A percentile compares a stretch with the other conserved stretches of the same genome.
Conservation (phyloP, 2,329 filamentous ascomycete species). For the Penicillium sp. region DNA sequence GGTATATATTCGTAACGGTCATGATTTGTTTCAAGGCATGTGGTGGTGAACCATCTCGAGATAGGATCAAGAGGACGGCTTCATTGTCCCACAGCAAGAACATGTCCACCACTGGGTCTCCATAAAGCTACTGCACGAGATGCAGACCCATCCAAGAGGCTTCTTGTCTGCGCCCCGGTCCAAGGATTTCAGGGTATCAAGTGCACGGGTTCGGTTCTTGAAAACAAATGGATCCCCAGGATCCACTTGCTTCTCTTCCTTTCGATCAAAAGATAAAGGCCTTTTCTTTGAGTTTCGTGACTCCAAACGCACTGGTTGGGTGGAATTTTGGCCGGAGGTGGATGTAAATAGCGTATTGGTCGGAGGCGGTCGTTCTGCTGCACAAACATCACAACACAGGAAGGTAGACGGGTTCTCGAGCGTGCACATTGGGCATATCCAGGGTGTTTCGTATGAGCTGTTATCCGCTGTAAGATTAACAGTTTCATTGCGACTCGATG, state of each 20-base stretch:
- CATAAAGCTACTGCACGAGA: conserved; percentile 60
- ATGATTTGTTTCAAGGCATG: background rate
- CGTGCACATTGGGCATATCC: conserved; percentile 61
- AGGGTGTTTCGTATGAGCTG: conserved; percentile 43
- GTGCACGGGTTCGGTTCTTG: conserved; percentile 30
- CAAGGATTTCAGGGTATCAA: conserved; percentile 38
- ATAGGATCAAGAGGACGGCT: conserved; percentile 44
- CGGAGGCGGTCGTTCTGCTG: conserved; percentile 50
- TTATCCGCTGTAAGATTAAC: conserved; percentile 25
- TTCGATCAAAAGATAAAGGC: conserved; percentile 6
- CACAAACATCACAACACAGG: conserved; percentile 60
- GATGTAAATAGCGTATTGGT: conserved; percentile 16
- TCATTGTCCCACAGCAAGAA: conserved; percentile 59
- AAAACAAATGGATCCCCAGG: conserved; percentile 22
- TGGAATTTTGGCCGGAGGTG: background rate
- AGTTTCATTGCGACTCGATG: conserved; percentile 3
- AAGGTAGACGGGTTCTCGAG: conserved; percentile 59
- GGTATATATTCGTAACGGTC: background rate
- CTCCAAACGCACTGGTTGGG: conserved; percentile 1
- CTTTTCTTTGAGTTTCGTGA: conserved; percentile 23
- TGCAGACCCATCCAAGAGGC: conserved; percentile 59
- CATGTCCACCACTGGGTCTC: conserved; percentile 65
- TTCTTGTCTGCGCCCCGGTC: conserved; percentile 45
- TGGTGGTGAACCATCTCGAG: background rate
- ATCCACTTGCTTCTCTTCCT: conserved; percentile 8